Evolutionary conservation across 768 basidiomycete genomes (phyloP), one percentile per base, ranked within the genome.

Genomic region (Dioszegia crocea): DNA sequence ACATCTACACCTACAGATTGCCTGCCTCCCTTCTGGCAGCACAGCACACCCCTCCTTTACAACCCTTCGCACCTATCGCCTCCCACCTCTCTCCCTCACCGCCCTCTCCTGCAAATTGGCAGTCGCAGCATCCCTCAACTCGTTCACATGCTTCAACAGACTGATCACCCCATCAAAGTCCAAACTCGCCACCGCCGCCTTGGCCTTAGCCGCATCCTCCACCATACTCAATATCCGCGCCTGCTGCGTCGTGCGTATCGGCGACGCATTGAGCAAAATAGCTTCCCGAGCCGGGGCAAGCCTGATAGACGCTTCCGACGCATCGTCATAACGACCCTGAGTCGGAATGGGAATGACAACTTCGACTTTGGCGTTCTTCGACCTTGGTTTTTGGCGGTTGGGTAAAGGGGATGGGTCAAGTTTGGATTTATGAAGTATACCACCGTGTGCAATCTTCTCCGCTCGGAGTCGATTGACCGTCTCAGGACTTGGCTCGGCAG

Each of bases 261-360:
- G 63, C 38, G 57, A 55, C 14, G 52, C 33, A 46, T 53, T 53
- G 14, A 21, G 50, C 4, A 29, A 31, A 29, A 21, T n/a, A 14
- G 17, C 16, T 16, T 57, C 8, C 30, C 21, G 44, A 26, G 56
- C 36, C 44, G 46, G 58, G 23, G 43, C 19, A 14, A 11, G 4
- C 2, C 26, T 14, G 17, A 16, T 23, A n/a, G 14, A n/a, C 49
- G 45, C 16, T 65, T 62, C 60, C 9, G 61, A 58, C 12, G 66
- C 66, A 52, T 68, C 66, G 45, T 66, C 67, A 49, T 64, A 69
- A 19, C 64, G 46, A 19, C 67, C 64, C 29, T 36, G 61, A 27
- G 39, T 60, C 8, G 45, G 47, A 24, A 17, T 23, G 30, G 30
- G 30, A 26, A 48, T 48, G n/a, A 6, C 8, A 10, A 17, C 31